Base-by-base conservation (phyloP, 305 asterid genomes). In the Rubia peregrina region DNA sequence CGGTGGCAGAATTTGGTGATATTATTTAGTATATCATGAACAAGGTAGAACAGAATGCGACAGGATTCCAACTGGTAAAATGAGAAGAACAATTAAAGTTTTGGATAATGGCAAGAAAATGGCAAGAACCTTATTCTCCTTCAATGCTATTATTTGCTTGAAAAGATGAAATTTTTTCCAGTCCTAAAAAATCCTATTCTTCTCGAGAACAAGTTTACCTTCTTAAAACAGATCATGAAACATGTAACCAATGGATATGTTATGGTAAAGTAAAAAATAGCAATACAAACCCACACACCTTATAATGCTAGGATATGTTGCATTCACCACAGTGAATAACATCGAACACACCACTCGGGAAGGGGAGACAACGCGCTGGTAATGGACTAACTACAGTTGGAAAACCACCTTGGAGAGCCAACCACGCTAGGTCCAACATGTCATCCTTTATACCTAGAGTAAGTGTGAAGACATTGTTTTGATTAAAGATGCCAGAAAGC, bases 271-370 rank as follows among this genome's bases (percentile, higher is more conserved):
- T 43, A 57, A 33, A 33, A 75, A 49, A 75, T 44, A 67, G 69
- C 14, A 70, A 62, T 42, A 67, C 71, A 7, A 57, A 6, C 69
- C 66, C 40, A 79, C 90, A n/a, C 68, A 93, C 98, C 97, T 83
- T 85, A 80, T 89, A 77, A 82, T 91, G 94, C 98, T 97, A 89
- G 56, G 96, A 70, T 65, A 83, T 70, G 63, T 82, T 76, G 78
- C 98, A 94, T 76, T 88, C 97, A n/a, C 86, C 78, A 71, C 97
- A 92, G 75, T 93, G 96, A 75, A 93, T 81, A 70, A 87, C 87
- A 82, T 93, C 98, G 77, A 90, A 90, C 75, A 89, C 96, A 66
- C 95, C 97, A 80, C 97, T 88, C 42, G 98, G 96, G 82, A 93
- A 91, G 51, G 96, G 95, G 75, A 91, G 86, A 83, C 96, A 86